Conservation (phyloP, 176 grass and related monocot species). For the Oryza australiensis region DNA sequence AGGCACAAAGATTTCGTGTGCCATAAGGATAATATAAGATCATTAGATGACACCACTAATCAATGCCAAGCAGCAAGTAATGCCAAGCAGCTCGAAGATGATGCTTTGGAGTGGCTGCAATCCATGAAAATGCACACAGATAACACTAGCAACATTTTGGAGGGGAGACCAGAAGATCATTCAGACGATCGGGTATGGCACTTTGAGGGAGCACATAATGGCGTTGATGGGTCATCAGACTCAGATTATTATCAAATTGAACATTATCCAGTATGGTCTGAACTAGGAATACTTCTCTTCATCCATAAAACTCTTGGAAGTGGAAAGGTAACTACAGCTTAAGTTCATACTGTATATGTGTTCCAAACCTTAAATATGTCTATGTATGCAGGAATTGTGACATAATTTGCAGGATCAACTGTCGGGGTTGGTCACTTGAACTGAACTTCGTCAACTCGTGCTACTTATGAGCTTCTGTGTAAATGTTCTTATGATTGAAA, state of each 20-base stretch:
- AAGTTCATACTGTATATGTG: constrained; percentile 15
- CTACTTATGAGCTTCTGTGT: constrained; percentile 1
- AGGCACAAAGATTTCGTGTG: constrained; percentile 8
- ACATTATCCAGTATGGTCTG: constrained; percentile 9
- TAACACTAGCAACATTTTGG: background rate
- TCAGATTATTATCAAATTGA: background rate
- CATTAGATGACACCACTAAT: background rate
- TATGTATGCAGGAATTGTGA: background rate
- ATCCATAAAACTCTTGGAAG: constrained; percentile 23
- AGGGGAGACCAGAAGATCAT: background rate
- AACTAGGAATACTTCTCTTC: constrained; percentile 43
- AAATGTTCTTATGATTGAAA: background rate
- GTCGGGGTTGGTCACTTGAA: background rate
- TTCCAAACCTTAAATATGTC: background rate
- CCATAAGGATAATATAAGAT: background rate
- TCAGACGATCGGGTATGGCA: constrained; percentile 7
- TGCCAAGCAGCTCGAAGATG: constrained; percentile 32
- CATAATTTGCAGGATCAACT: background rate
- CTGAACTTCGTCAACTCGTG: background rate
- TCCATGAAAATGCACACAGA: constrained; percentile 35
- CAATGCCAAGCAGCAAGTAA: constrained; percentile 1
- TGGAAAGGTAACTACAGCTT: background rate
- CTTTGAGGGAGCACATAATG: background rate
- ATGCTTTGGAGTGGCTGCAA: constrained; percentile 46
- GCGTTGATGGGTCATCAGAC: no score